Base-by-base conservation (phyloP, 164 flowering plant species). In the Pachysandra terminalis region DNA sequence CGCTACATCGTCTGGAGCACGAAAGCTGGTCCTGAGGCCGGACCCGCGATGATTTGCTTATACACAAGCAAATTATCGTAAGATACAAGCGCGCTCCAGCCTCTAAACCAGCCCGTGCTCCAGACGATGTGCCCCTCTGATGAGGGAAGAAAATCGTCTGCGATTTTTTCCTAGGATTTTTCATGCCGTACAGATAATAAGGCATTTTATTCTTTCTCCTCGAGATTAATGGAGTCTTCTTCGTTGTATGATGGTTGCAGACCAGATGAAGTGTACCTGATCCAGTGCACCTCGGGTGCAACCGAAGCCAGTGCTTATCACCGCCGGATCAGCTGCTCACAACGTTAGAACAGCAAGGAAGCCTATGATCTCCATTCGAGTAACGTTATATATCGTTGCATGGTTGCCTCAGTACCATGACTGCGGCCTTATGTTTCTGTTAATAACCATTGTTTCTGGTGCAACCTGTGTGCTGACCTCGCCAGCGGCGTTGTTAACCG, bases 381-480 rank as follows among this genome's bases (percentile, higher is more conserved):
- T 35, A 85, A 87, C 58, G 65, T 83, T 28, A n/a, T n/a, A n/a
- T n/a, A 84, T 89, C 9, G 82, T 77, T 19, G 86, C 92, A 3
- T 89, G 96, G 96, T 68, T 89, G 69, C 96, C 92, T 59, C 96
- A 85, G 75, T 86, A 82, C 75, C 96, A 89, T 67, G 96, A 87
- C 49, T 89, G 92, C 59, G 96, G 92, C 40, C 89, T 87, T 28
- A 87, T 86, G 90, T 89, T 89, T 64, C 76, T 86, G 70, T 40
- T 86, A 22, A 70, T 89, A 21, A 85, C 88, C 0, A 68, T 87
- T 13, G 79, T 87, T 0, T 75, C 88, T 0, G 90, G 96, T 45
- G 85, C 92, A 9, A 89, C 89, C 0, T 84, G 80, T 49, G 83
- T 85, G 27, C 75, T 89, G 9, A 78, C 88, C 15, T 84, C 92